Evolutionary conservation across 78 protist species (phyloP).

Genomic region (Mastigamoeba balamuthi): DNA sequence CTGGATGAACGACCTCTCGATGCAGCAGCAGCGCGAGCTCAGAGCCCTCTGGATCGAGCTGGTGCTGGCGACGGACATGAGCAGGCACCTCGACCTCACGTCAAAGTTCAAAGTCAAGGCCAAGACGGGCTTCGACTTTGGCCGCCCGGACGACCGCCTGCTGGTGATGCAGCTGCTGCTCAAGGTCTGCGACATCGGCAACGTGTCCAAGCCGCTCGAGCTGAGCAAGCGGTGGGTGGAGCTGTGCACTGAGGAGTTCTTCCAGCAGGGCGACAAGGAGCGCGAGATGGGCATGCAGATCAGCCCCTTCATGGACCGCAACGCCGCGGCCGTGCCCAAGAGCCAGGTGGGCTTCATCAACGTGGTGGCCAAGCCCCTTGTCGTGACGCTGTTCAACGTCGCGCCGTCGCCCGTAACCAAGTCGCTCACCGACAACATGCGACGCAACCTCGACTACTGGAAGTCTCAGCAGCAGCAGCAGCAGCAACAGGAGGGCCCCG

Average conservation of each 20-base stretch:
- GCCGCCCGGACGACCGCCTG: constrained; percentile 1
- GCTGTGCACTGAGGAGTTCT: constrained; percentile 22
- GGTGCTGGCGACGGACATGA: constrained; percentile 39
- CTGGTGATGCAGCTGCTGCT: constrained; percentile 13
- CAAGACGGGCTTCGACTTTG: background rate
- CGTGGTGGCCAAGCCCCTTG: constrained; percentile 28
- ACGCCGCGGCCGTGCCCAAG: constrained; percentile 28
- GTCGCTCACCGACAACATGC: too few relatives aligned
- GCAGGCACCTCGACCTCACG: constrained; percentile 15
- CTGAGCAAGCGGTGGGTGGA: constrained; percentile 1
- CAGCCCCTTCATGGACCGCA: constrained; percentile 59
- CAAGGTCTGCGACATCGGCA: constrained; percentile 20
- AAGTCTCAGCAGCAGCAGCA: too few relatives aligned
- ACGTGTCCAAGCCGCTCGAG: constrained; percentile 3
- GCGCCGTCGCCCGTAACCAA: too few relatives aligned
- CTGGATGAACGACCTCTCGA: background rate
- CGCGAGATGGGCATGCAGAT: constrained; percentile 14
- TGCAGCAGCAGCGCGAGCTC: background rate
- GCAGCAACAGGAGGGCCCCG: too few relatives aligned
- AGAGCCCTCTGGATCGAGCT: background rate
- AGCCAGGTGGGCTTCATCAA: constrained; percentile 60
- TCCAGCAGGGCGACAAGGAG: constrained; percentile 60
- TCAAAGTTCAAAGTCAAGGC: constrained; percentile 8
- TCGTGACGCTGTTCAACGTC: too few relatives aligned
- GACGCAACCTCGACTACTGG: too few relatives aligned